phyloP scores from a whole-genome alignment of 148 eudicot species.

The Simmondsia chinensis region DNA sequence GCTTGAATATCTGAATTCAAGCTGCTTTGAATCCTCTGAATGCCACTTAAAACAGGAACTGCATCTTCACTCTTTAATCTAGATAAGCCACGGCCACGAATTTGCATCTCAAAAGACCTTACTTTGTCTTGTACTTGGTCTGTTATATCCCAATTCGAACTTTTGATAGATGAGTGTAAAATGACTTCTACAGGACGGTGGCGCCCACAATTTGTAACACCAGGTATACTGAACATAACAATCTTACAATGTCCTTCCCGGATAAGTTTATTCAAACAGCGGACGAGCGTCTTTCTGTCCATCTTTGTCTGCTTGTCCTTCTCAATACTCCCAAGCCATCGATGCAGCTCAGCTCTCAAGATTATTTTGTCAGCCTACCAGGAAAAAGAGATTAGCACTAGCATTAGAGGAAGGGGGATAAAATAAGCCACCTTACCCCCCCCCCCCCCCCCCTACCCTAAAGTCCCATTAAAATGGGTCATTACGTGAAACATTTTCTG shows the following conservation, averaged over 20 bases:
- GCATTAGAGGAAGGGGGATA: too few species aligned
- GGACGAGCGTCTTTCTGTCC: conserved; percentile 74
- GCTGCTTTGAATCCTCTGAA: conserved; percentile 46
- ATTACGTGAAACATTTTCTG: too few species aligned
- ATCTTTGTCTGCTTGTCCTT: conserved; percentile 53
- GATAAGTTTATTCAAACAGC: conserved; percentile 63
- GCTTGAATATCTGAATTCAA: conserved; percentile 33
- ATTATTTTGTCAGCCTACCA: conserved; percentile 68
- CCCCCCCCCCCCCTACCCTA: too few species aligned
- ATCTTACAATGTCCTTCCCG: conserved; percentile 69
- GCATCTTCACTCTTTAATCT: conserved; percentile 45
- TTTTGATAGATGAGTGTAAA: conserved; percentile 63
- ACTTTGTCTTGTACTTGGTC: conserved; percentile 64
- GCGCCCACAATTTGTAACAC: conserved; percentile 62
- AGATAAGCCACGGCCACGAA: conserved; percentile 38
- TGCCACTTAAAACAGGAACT: conserved; percentile 51
- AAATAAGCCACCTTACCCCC: too few species aligned
- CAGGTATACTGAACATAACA: conserved; percentile 52
- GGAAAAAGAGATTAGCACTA: too few species aligned
- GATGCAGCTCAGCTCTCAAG: conserved; percentile 64
- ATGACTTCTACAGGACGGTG: conserved; percentile 46
- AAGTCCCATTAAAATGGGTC: too few species aligned
- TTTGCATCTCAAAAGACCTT: conserved; percentile 68
- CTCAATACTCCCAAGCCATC: conserved; percentile 72
- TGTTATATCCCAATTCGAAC: conserved; percentile 46